Base-by-base conservation (phyloP, 108 stramenopile species). In the Licmophora abbreviata region DNA sequence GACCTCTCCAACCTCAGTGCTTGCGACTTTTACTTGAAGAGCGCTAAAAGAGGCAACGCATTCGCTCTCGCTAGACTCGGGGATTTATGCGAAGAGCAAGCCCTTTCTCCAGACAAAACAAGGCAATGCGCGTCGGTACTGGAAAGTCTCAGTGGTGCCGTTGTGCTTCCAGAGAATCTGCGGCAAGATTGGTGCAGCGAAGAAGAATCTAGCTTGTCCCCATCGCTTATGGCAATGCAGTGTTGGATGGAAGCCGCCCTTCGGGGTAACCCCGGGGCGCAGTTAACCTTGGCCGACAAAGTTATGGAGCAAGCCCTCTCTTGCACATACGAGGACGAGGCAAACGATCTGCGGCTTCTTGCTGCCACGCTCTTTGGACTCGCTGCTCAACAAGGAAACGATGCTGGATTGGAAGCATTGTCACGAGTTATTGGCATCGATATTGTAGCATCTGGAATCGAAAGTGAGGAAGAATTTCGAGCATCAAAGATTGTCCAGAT, bases 31-130 rank as follows among this genome's bases (percentile, higher is more conserved):
- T 85, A 78, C 44, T 34, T 85, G 21, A 56, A 54, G 22, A 85
- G 83, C 64, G 76, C 79, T 0, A 32, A 61, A 14, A 25, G 24
- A 31, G 74, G 76, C 0, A 85, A 85, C 37, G 25, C 59, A 0
- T 85, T 80, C 72, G 76, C 79, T 18, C 48, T 85, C 35, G 67
- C 74, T 1, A 54, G 73, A 21, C 28, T 85, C 23, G 83, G 71
- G 24, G 64, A 71, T 24, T 45, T 81, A 47, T 77, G 79, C 27
- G 64, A 67, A 21, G 68, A 69, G 26, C 62, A 53, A 2, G 50
- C 35, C 18, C 37, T 64, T 2, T 15, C 51, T 43, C 24, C 37
- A 44, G 15, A 44, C 69, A 9, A 49, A 43, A n/a, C n/a, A n/a
- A n/a, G n/a, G n/a, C n/a, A n/a, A n/a, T n/a, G n/a, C n/a, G n/a